Percentiles rank a stretch among this genome's conserved stretches.
phyloP scores from a whole-genome alignment of 1,139 yeast genomes.

The Geotrichum klebahnii region DNA sequence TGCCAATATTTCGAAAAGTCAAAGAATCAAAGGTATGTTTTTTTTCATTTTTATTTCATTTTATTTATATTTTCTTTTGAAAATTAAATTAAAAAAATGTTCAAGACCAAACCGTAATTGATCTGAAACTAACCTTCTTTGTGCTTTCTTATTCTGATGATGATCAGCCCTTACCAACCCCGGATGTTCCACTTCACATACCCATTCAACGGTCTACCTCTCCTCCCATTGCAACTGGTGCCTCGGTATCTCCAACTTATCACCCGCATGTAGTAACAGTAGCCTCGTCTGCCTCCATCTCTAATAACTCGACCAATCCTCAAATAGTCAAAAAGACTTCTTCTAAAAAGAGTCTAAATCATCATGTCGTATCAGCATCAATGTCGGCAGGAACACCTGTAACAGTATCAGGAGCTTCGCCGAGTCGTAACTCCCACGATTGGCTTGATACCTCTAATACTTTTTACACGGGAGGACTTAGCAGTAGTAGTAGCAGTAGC shows the following conservation, averaged over 20 bases:
- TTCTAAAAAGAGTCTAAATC: neutral
- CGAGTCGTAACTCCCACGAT: slow-evolving; percentile 11
- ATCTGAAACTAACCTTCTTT: too few species aligned
- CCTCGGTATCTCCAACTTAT: neutral
- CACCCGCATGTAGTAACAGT: neutral
- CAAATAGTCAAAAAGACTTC: neutral
- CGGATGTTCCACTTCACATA: neutral
- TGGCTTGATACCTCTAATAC: slow-evolving; percentile 10
- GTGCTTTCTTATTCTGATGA: neutral
- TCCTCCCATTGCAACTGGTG: neutral
- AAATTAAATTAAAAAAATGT: too few species aligned
- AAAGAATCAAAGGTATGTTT: slow-evolving; percentile 37
- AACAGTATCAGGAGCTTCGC: neutral
- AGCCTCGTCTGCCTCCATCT: neutral
- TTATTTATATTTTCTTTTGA: too few species aligned
- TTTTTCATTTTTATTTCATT: too few species aligned
- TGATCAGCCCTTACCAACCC: slow-evolving; percentile 1
- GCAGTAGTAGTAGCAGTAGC: too few species aligned
- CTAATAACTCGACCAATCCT: neutral
- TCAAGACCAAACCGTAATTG: too few species aligned
- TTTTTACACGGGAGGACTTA: slow-evolving; percentile 2
- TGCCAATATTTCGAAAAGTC: slow-evolving; percentile 41
- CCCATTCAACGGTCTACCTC: neutral
- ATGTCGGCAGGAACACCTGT: too few species aligned
- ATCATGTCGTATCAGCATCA: too few species aligned